Conservation (phyloP, 2,329 filamentous ascomycete genomes). For the Cadophora gregata region DNA sequence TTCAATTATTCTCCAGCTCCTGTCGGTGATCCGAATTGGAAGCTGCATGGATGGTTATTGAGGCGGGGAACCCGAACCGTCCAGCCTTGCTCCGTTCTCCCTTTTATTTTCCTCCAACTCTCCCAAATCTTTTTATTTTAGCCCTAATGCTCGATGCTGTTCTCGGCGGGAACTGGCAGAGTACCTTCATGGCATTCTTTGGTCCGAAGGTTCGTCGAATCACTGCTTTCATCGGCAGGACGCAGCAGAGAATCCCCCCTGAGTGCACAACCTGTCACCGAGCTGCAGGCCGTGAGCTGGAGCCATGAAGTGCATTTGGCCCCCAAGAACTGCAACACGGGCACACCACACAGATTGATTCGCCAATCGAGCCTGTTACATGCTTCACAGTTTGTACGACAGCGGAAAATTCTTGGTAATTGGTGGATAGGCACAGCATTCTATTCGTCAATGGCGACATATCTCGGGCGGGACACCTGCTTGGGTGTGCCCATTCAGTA, state of each 20-base stretch:
- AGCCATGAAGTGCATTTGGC: neutral
- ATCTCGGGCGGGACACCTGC: neutral
- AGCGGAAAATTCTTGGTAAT: neutral
- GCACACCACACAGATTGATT: neutral
- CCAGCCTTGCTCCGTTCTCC: neutral
- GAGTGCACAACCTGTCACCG: neutral
- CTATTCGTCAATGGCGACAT: conserved; percentile 3
- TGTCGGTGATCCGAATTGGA: neutral
- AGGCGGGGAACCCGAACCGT: neutral
- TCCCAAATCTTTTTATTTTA: neutral
- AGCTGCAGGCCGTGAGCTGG: neutral
- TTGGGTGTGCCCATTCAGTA: conserved; percentile 5
- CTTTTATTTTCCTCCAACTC: neutral
- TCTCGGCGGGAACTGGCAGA: neutral
- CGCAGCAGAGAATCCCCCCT: neutral
- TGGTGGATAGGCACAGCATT: neutral
- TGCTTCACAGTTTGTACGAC: neutral
- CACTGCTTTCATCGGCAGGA: neutral
- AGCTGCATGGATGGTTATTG: neutral
- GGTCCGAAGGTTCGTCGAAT: neutral
- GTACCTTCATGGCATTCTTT: neutral
- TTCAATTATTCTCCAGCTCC: conserved; percentile 1
- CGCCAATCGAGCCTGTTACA: conserved; percentile 14
- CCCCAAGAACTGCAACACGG: conserved; percentile 1
- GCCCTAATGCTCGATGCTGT: neutral